phyloP scores from a whole-genome alignment of 2,329 filamentous ascomycete genomes.

The Penicillium sp. region DNA sequence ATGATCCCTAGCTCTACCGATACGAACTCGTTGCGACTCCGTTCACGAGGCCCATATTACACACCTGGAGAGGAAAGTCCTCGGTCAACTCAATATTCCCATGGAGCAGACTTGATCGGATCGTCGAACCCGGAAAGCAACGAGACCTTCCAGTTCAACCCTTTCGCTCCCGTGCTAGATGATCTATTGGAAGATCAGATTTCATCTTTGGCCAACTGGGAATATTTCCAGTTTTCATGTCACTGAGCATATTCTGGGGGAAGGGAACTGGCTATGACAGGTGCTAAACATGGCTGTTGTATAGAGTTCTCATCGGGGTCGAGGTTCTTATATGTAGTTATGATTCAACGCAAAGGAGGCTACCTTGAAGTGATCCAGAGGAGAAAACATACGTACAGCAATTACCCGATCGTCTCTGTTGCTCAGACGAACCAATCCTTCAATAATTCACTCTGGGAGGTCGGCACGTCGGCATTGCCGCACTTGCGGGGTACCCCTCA shows the following conservation, averaged over 20 bases:
- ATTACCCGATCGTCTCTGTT: no score
- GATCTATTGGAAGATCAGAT: constrained; percentile 3
- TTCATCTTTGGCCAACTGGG: constrained; percentile 1
- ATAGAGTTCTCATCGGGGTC: no score
- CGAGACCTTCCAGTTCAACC: neutral
- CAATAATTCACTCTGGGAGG: neutral
- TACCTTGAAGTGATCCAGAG: no score
- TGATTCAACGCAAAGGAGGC: no score
- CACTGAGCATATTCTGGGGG: neutral
- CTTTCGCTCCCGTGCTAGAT: neutral
- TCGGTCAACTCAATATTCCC: neutral
- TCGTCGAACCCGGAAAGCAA: neutral
- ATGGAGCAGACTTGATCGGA: neutral
- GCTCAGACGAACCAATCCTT: neutral
- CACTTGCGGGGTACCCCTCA: neutral
- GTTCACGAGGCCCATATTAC: neutral
- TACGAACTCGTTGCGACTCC: neutral
- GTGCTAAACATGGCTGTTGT: no score
- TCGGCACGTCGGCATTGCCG: neutral
- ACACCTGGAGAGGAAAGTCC: neutral
- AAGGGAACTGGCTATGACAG: neutral
- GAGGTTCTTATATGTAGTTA: no score
- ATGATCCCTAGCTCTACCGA: neutral
- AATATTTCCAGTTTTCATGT: constrained; percentile 3
- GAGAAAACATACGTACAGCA: no score